Conservation (phyloP, 176 grass and related monocot species). For the Puya raimondii region DNA sequence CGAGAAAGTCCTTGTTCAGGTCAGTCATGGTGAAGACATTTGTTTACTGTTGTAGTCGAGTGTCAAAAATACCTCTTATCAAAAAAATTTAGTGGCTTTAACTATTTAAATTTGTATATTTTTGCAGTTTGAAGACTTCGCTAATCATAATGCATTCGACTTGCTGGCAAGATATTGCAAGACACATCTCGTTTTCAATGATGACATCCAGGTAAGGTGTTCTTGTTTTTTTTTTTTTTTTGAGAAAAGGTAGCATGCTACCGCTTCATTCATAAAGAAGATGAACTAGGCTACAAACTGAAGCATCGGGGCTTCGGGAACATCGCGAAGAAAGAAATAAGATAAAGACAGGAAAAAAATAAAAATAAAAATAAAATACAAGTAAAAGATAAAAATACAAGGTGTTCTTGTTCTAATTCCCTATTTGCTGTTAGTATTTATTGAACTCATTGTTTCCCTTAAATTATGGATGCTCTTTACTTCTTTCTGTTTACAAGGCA, state of each 20-base stretch:
- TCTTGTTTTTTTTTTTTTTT: no score
- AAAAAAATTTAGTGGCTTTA: no score
- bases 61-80: not conserved
- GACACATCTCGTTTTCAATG: conserved; percentile 98
- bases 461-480: not conserved
- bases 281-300: no score
- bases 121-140: conserved; percentile 96
- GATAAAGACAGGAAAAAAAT: no score
- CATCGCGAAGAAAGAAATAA: no score
- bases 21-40: conserved; percentile 14
- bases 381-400: no score
- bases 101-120: conserved; percentile 6
- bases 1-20: conserved; percentile 96
- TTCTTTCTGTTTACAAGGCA: conserved; percentile 18
- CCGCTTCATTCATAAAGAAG: no score
- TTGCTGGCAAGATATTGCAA: conserved; percentile 92
- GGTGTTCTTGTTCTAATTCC: not conserved
- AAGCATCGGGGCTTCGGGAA: no score
- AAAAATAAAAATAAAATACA: no score
- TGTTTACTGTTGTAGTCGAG: not conserved
- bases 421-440: not conserved
- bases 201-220: conserved; percentile 85
- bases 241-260: no score
- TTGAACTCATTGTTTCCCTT: not conserved
- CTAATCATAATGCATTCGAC: conserved; percentile 97